Base-by-base conservation (phyloP, 2,329 filamentous ascomycete species). In the Myriosclerotinia curreyana region DNA sequence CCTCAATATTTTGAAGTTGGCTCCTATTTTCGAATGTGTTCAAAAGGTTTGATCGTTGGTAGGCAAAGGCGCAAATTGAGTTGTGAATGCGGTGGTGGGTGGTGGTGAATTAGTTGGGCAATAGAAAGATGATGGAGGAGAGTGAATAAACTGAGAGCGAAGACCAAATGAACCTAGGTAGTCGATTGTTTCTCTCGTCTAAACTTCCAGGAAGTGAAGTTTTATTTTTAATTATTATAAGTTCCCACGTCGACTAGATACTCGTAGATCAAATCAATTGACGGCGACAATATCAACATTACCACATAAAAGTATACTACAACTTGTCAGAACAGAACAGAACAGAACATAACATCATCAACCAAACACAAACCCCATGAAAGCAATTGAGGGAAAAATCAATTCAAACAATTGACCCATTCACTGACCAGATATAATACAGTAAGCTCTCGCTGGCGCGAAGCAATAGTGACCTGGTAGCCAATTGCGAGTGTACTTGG, bases 361-460 rank as follows among this genome's bases (percentile, higher is more conserved):
- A 28, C 31, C n/a, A 60, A 60, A 51, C 51, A 64, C 46, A 54
- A 44, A 54, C 55, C 58, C 46, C 60, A n/a, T 64, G 63, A 63
- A 65, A 28, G n/a, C n/a, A 65, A 42, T 54, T 53, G 44, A 14
- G 66, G 65, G 63, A 49, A 65, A 56, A 55, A 60, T 66, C 51
- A 59, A 63, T 60, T 59, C 63, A 66, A 66, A 66, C 71, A 71
- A 70, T 68, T 69, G 68, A 68, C 28, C 58, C 64, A 54, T 67
- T 66, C 55, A 73, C 72, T 73, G 68, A 73, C 71, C 71, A 71
- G 28, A 66, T 74, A 74, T 71, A 71, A 69, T 73, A 73, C 71
- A 72, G 68, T 59, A 64, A 60, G 55, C 15, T 60, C 62, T 64
- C 62, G 66, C 64, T 64, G 67, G 66, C 56, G 67, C 66, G 65